Conservation (phyloP, 2,329 filamentous ascomycete genomes). For the Magnaporthales sp. region DNA sequence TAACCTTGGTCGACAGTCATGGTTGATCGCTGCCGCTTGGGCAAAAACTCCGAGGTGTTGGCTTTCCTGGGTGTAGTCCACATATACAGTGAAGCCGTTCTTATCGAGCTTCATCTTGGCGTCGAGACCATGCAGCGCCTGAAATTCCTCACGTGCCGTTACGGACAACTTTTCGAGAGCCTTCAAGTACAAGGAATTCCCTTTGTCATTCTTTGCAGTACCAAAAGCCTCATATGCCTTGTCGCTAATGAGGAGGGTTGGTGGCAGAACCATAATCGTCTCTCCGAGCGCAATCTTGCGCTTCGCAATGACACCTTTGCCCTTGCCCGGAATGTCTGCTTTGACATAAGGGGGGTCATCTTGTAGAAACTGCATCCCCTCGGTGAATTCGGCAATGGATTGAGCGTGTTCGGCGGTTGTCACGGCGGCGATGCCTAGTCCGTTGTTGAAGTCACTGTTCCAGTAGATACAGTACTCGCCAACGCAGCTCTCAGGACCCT, state of each 20-base stretch:
- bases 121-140: slow-evolving; percentile 22
- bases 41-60: slow-evolving; percentile 25
- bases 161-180: slow-evolving; percentile 20
- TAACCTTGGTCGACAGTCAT: slow-evolving; percentile 32
- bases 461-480: slow-evolving; percentile 14
- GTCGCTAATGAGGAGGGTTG: slow-evolving; percentile 21
- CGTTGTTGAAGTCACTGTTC: slow-evolving; percentile 10
- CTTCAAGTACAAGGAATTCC: slow-evolving; percentile 16
- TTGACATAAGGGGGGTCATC: slow-evolving; percentile 16
- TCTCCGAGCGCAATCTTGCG: slow-evolving; percentile 25
- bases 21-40: slow-evolving; percentile 25
- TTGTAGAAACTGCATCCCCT: slow-evolving; percentile 6
- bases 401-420: slow-evolving; percentile 8
- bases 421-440: slow-evolving; percentile 13
- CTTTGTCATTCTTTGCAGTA: slow-evolving; percentile 9
- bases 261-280: slow-evolving; percentile 21
- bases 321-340: slow-evolving; percentile 23
- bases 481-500: slow-evolving; percentile 12
- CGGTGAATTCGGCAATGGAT: slow-evolving; percentile 6
- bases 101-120: slow-evolving; percentile 22
- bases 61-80: slow-evolving; percentile 15
- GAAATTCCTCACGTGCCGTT: slow-evolving; percentile 15
- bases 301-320: slow-evolving; percentile 25
- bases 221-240: slow-evolving; percentile 8
- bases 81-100: slow-evolving; percentile 25